Percentiles rank a stretch among this genome's conserved stretches.
Evolutionary conservation across 371 early-diverging fungal genomes (phyloP).

Genomic region (Rhizopus microsporus): DNA sequence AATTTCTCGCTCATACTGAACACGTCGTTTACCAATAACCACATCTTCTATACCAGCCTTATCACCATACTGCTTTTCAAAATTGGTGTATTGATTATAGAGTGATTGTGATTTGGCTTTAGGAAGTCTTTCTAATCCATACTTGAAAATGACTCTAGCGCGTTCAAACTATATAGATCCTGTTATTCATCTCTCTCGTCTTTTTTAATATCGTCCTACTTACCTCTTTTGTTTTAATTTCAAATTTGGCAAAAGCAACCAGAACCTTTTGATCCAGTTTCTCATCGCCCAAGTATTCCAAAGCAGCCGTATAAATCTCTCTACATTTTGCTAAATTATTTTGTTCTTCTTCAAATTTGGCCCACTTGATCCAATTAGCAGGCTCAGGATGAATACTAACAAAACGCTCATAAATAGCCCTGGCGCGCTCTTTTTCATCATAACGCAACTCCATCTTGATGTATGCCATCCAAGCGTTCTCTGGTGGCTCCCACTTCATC

Average conservation of each 20-base stretch:
- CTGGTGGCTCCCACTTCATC: constrained; percentile 98
- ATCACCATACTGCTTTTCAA: constrained; percentile 95
- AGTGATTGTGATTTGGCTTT: constrained; percentile 81
- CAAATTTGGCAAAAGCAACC: constrained; percentile 95
- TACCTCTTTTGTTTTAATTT: constrained; percentile 84
- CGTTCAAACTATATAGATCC: constrained; percentile 67
- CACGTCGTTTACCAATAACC: constrained; percentile 82
- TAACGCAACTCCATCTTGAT: constrained; percentile 94
- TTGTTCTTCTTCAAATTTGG: constrained; percentile 90
- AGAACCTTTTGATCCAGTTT: constrained; percentile 89
- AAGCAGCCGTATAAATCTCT: constrained; percentile 83
- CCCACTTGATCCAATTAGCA: constrained; percentile 96
- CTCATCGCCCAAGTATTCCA: constrained; percentile 88
- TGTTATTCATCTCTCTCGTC: not conserved
- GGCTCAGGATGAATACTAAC: constrained; percentile 90
- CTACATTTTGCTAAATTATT: constrained; percentile 76
- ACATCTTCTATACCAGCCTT: constrained; percentile 88
- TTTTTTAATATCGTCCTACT: not conserved
- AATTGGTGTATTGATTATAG: constrained; percentile 90
- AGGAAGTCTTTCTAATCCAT: constrained; percentile 86
- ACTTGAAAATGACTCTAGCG: constrained; percentile 94
- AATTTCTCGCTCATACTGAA: constrained; percentile 88
- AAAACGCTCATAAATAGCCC: constrained; percentile 82
- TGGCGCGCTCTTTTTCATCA: constrained; percentile 80
- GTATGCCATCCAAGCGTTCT: constrained; percentile 92